phyloP scores from a whole-genome alignment of 176 grass and related monocot genomes.

The Triticum dicoccoides region DNA sequence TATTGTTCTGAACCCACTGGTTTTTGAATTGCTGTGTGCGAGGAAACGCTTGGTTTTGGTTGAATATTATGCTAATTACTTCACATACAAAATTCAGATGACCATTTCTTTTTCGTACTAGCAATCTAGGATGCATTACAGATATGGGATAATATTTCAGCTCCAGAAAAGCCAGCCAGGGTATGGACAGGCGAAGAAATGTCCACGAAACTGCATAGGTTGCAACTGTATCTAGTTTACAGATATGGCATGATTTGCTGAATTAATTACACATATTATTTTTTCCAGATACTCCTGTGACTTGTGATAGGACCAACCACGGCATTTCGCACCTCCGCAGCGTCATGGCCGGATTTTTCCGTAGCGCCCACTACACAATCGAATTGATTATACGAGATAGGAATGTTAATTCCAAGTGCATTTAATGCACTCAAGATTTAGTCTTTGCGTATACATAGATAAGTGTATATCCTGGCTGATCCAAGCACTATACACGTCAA shows the following conservation, averaged over 20 bases:
- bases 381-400: background rate
- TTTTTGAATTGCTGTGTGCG: background rate
- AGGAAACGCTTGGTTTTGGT: no score
- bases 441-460: background rate
- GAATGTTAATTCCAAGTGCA: background rate
- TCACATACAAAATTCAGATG: background rate
- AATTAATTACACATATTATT: background rate
- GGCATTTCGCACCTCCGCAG: constrained; percentile 3
- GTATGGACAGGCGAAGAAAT: background rate
- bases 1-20: background rate
- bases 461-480: background rate
- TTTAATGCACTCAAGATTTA: constrained; percentile 11
- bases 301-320: background rate
- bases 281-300: background rate
- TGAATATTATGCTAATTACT: no score
- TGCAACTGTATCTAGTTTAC: background rate
- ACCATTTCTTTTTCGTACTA: background rate
- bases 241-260: background rate
- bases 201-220: background rate
- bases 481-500: background rate
- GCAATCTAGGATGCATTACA: background rate
- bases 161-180: background rate
- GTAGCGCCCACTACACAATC: constrained; percentile 7
- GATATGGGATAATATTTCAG: background rate
- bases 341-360: constrained; percentile 2